phyloP scores from a whole-genome alignment of 106 monocot species.

The Amphibolis antarctica region DNA sequence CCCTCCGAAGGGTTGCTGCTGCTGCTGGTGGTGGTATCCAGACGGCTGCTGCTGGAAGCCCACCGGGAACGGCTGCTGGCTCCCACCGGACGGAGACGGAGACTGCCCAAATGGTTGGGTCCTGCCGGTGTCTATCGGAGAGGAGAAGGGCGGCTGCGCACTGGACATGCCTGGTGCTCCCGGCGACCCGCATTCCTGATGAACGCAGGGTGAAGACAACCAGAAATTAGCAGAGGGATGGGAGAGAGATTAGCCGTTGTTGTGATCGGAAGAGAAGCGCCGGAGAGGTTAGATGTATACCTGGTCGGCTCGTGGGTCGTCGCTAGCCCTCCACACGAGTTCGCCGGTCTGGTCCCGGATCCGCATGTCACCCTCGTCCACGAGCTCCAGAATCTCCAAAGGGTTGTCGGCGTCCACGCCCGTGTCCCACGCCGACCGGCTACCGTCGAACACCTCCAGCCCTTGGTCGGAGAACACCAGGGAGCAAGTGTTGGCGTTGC shows the following conservation, averaged over 20 bases:
- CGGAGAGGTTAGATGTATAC: no score
- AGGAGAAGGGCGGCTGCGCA: conserved; percentile 40
- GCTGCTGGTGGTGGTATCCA: conserved; percentile 9
- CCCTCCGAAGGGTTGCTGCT: neutral
- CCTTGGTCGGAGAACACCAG: conserved; percentile 44
- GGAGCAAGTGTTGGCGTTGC: conserved; percentile 46
- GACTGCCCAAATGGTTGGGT: conserved; percentile 27
- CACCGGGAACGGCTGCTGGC: neutral
- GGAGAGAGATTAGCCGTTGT: no score
- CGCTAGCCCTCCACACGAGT: conserved; percentile 68
- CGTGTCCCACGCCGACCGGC: conserved; percentile 42
- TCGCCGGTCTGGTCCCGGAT: conserved; percentile 53
- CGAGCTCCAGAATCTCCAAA: conserved; percentile 41
- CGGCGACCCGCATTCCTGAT: conserved; percentile 4
- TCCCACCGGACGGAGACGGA: neutral
- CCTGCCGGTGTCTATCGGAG: conserved; percentile 14
- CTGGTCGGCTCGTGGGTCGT: conserved; percentile 37
- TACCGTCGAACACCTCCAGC: conserved; percentile 66
- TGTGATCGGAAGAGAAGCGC: no score
- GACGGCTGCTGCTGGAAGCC: conserved; percentile 12
- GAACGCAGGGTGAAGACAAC: neutral
- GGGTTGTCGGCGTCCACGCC: conserved; percentile 25
- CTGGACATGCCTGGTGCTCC: conserved; percentile 28
- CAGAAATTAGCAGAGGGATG: no score
- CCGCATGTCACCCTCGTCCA: conserved; percentile 67